Base-by-base conservation (phyloP, 2,329 filamentous ascomycete species). In the Phaeosphaeriaceae sp. region DNA sequence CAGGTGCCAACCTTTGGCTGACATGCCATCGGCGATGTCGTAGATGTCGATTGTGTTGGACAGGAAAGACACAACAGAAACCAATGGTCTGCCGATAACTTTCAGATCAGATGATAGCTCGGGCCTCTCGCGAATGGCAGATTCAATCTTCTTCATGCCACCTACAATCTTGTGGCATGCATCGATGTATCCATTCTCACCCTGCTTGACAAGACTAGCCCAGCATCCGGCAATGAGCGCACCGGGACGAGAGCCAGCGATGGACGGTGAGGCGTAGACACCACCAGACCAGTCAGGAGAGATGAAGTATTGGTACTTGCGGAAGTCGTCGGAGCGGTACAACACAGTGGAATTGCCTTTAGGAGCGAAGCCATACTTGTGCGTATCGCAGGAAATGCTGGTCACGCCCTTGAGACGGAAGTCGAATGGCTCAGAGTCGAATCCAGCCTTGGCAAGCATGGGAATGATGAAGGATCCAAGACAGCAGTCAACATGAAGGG, bases 321-420 rank as follows among this genome's bases (percentile, higher is more conserved):
- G 88, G 65, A 96, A 86, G 48, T 86, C 81, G 33, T 89, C 85
- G 47, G 88, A 91, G 69, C 95, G 92, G 84, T 99, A 99, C 44
- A 99, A 85, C 15, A 97, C 85, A 1, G 93, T 95, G 52, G 91
- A 95, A 84, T 96, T 99, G 67, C 95, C 95, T 82, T 99, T 99
- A 53, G 95, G 95, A 1, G 95, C 95, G 75, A 99, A 99, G 40
- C 95, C 95, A 76, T 99, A 99, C 79, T 99, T 99, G 85, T 99
- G 95, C 2, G 95, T 99, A 77, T 99, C 95, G 77, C 93, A 96
- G 66, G 89, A 93, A 78, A 99, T 98, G 77, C 90, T 94, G 3
- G 94, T 97, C 40, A 99, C 95, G 69, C 95, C 95, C 67, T 91
- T 92, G 58, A 96, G 88, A 55, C 91, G 88, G 86, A 99, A 99